Base-by-base conservation (phyloP, 345 rosid genomes). In the Trapa bicornis region DNA sequence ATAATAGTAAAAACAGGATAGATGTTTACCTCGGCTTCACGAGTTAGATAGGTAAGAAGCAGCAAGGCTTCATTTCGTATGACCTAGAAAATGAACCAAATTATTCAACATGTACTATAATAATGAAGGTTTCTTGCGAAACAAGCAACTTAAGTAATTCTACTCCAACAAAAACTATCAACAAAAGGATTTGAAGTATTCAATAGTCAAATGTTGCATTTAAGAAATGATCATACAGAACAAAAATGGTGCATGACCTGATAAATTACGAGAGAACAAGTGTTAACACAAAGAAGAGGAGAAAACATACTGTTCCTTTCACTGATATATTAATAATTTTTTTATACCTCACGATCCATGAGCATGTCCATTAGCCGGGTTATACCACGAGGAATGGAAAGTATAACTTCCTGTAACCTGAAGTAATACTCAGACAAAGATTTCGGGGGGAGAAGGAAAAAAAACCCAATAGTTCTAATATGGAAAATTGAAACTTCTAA, bases 321-420 rank as follows among this genome's bases (percentile, higher is more conserved):
- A 17, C 15, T 41, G 29, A 36, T 32, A 12, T 32, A 32, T 60
- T 32, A 60, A 29, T 35, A 58, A 29, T 22, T n/a, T 14, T 10
- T 22, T 10, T 9, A 58, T 58, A 15, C 37, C 33, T 58, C 14
- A n/a, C 33, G 63, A 60, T 60, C 37, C 37, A 60, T 60, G 14
- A 32, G 33, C 64, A 60, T 60, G 35, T 32, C 36, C 64, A 60
- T 60, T 37, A 60, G 91, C 70, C 92, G 83, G 65, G 99, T 94
- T 78, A 94, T 88, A 71, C 99, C 99, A 52, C 95, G 96, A 68
- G 99, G 99, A 79, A 87, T 89, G 66, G 88, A 82, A 74, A 94
- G 78, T 85, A 94, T 94, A 73, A 94, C 96, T 84, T 94, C 99
- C 91, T 94, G 97, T 77, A 94, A 86, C 84, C 99, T 94, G 89